A percentile compares a stretch with the other conserved stretches of the same genome.
These are phyloP conservation scores for Podospora sp. DNA, from an alignment of 495 filamentous ascomycete genomes.

Conservation along the genomic window DNA sequence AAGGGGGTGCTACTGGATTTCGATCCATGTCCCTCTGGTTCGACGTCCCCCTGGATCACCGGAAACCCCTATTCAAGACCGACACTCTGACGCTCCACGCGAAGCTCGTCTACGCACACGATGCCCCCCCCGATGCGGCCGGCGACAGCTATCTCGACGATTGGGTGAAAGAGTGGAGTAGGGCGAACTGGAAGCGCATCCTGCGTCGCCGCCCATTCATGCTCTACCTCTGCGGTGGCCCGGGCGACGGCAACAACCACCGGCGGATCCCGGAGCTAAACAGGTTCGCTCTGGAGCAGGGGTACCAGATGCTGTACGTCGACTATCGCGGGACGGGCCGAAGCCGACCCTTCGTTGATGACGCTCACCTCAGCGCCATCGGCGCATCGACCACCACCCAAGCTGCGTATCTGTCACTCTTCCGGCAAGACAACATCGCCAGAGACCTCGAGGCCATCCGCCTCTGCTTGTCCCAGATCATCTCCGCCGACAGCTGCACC, in stretches of 20 bases:
- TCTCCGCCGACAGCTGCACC: background rate
- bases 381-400: conserved; percentile 49
- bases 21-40: conserved; percentile 14
- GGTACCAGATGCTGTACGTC: conserved; percentile 77
- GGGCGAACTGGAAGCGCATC: background rate
- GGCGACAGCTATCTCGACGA: conserved; percentile 1
- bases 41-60: conserved; percentile 28
- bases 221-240: conserved; percentile 67
- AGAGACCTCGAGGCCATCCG: conserved; percentile 85
- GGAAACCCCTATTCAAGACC: background rate
- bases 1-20: background rate
- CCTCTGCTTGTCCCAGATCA: conserved; percentile 55
- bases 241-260: conserved; percentile 68
- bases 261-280: conserved; percentile 64
- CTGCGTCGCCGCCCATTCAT: conserved; percentile 5
- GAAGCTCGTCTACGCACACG: conserved; percentile 22
- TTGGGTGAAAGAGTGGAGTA: background rate
- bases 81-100: conserved; percentile 22
- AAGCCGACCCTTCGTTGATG: conserved; percentile 70
- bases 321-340: conserved; percentile 86
- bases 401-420: conserved; percentile 74
- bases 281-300: conserved; percentile 65
- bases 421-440: conserved; percentile 85
- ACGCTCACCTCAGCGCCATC: conserved; percentile 43
- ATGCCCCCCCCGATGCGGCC: background rate